Percentiles rank a stretch among this genome's conserved stretches.
These are phyloP conservation scores for Acacia confusa DNA, from an alignment of 306 rosid genomes.

Conservation along the genomic window DNA sequence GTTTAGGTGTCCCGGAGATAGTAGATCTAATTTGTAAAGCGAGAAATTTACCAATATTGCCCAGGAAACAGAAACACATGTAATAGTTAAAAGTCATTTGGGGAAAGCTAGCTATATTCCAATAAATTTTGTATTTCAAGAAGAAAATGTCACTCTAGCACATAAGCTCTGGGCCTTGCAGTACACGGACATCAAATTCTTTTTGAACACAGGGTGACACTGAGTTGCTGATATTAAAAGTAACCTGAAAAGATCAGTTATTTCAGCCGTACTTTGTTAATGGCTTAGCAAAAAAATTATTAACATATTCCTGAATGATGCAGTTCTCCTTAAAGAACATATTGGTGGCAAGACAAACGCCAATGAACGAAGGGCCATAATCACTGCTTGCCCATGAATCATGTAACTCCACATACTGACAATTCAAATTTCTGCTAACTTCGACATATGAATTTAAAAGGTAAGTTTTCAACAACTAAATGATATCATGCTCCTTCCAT, in stretches of 20 bases:
- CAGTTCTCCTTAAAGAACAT: neutral
- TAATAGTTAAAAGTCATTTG: neutral
- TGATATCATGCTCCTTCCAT: neutral
- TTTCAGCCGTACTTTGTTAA: neutral
- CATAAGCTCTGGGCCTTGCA: neutral
- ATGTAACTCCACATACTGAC: neutral
- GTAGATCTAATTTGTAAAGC: neutral
- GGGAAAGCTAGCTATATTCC: neutral
- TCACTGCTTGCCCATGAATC: conserved; percentile 2
- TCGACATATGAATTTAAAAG: neutral
- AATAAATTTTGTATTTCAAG: neutral
- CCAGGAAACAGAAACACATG: neutral
- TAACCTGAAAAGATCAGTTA: neutral
- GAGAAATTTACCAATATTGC: conserved; percentile 9
- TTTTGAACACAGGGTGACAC: neutral
- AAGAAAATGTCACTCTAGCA: neutral
- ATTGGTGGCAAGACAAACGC: neutral
- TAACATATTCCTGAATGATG: neutral
- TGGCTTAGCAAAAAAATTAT: neutral
- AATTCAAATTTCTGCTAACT: neutral
- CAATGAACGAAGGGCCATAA: neutral
- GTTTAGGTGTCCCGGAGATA: neutral
- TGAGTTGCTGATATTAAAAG: neutral
- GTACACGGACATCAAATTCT: neutral
- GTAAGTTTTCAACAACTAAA: neutral